These are phyloP conservation scores for Neckera pumila DNA, from an alignment of 225 moss, liverwort and hornwort species.

Conservation along the genomic window DNA sequence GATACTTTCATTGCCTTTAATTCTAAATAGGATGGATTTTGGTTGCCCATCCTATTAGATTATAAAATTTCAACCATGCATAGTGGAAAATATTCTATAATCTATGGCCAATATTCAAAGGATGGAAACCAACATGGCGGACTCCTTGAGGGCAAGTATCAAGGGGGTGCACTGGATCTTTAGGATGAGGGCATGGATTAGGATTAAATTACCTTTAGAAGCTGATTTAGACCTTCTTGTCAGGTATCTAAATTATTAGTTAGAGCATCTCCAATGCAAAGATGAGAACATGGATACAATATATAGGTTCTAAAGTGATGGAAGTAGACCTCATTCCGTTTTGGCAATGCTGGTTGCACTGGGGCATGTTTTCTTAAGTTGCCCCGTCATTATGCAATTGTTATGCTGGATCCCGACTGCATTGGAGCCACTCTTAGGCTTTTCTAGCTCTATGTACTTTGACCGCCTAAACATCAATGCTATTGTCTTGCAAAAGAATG, in stretches of 20 bases:
- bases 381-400: too few relatives aligned
- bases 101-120: background rate
- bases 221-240: background rate
- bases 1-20: background rate
- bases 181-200: background rate
- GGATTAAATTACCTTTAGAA: background rate
- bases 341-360: too few relatives aligned
- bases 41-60: background rate
- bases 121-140: too few relatives aligned
- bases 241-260: background rate
- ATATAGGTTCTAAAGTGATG: too few relatives aligned
- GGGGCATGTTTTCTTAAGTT: too few relatives aligned
- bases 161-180: rapidly evolving
- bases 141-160: too few relatives aligned
- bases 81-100: background rate
- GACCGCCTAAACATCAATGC: background rate
- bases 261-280: too few relatives aligned
- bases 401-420: too few relatives aligned
- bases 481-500: background rate
- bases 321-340: too few relatives aligned
- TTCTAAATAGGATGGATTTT: background rate
- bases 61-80: background rate
- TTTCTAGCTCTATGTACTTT: background rate
- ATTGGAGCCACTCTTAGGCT: background rate
- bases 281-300: too few relatives aligned